Evolutionary conservation across 1,139 yeast species (phyloP).

Genomic region (Taphrina deformans): DNA sequence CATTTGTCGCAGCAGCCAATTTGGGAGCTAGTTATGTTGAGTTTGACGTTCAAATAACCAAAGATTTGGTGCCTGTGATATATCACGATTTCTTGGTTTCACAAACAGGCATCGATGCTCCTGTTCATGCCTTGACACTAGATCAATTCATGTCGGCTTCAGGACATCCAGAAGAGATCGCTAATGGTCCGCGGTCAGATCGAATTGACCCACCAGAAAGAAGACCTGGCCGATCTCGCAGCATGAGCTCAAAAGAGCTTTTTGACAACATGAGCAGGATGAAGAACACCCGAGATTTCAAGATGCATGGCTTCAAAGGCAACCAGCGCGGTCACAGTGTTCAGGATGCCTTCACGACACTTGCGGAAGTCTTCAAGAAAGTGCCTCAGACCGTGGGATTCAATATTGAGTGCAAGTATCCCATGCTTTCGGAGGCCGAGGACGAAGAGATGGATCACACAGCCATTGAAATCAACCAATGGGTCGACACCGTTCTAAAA

Average conservation of each 20-base stretch:
- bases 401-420: conserved; percentile 88
- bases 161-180: conserved; percentile 37
- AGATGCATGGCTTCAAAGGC: conserved; percentile 83
- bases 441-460: conserved; percentile 83
- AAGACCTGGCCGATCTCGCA: conserved; percentile 34
- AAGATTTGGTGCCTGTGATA: conserved; percentile 86
- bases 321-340: conserved; percentile 85
- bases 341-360: conserved; percentile 87
- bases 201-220: conserved; percentile 6
- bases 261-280: conserved; percentile 50
- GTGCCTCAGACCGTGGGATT: conserved; percentile 84
- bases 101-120: conserved; percentile 93
- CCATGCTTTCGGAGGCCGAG: conserved; percentile 92
- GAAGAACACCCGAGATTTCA: conserved; percentile 85
- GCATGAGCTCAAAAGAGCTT: conserved; percentile 35
- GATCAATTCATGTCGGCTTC: conserved; percentile 79
- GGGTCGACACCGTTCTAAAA: conserved; percentile 69
- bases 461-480: conserved; percentile 78
- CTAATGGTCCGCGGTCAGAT: conserved; percentile 9
- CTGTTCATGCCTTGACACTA: conserved; percentile 87
- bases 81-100: conserved; percentile 95
- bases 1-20: conserved; percentile 95
- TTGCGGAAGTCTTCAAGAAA: conserved; percentile 77
- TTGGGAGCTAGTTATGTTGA: conserved; percentile 77
- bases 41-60: conserved; percentile 95